phyloP scores from a whole-genome alignment of 768 basidiomycete species.

The Chalciporus piperatus region DNA sequence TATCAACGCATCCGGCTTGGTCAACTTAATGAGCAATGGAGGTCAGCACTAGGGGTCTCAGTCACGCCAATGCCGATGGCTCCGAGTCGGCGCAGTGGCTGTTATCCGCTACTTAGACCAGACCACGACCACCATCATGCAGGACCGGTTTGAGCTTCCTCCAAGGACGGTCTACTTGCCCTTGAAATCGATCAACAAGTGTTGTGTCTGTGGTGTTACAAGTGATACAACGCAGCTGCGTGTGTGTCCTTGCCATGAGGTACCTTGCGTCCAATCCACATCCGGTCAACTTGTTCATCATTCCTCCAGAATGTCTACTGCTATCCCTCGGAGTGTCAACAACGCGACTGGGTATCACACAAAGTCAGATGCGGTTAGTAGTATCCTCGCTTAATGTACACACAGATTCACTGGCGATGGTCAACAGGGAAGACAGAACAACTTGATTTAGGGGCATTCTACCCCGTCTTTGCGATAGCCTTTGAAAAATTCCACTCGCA shows the following conservation, averaged over 20 bases:
- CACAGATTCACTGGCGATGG: too few species aligned
- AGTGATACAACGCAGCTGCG: neutral
- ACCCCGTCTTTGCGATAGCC: conserved; percentile 32
- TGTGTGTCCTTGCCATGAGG: conserved; percentile 19
- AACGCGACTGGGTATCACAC: conserved; percentile 31
- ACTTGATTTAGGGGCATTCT: conserved; percentile 32
- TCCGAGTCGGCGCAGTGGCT: too few species aligned
- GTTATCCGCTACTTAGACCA: too few species aligned
- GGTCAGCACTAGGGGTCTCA: too few species aligned
- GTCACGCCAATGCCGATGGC: too few species aligned
- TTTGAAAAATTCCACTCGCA: conserved; percentile 21
- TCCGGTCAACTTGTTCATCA: neutral
- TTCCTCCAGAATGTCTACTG: conserved; percentile 29
- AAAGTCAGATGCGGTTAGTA: conserved; percentile 28
- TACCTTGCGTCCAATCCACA: too few species aligned
- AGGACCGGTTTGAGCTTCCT: neutral
- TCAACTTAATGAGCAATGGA: too few species aligned
- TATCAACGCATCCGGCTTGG: too few species aligned
- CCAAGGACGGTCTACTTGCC: conserved; percentile 18
- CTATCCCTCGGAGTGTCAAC: conserved; percentile 34
- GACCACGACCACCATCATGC: neutral
- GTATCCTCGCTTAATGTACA: neutral
- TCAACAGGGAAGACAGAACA: conserved; percentile 35
- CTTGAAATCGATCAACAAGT: conserved; percentile 15
- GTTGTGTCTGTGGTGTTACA: conserved; percentile 10